Conservation (phyloP, 148 eudicot species). For the Chenopodium quinoa region DNA sequence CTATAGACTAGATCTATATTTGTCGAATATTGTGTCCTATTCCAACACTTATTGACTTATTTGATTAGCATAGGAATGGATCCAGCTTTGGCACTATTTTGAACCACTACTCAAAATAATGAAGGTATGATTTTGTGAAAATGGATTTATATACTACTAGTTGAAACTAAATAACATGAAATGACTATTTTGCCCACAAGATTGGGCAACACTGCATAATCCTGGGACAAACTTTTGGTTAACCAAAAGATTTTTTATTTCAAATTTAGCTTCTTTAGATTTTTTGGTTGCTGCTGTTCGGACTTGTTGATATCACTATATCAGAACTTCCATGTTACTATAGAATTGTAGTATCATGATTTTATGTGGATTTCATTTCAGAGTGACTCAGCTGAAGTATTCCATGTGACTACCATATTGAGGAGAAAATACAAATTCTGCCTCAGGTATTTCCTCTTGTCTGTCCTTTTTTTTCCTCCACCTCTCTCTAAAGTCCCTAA, state of each 20-base stretch:
- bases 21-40: neutral
- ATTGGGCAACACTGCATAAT: neutral
- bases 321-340: neutral
- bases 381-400: neutral
- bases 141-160: neutral
- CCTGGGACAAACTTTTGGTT: neutral
- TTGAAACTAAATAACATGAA: neutral
- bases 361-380: neutral
- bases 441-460: neutral
- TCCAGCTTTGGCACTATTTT: neutral
- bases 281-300: neutral
- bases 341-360: neutral
- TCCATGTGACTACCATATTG: neutral
- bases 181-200: neutral
- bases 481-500: neutral
- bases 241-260: neutral
- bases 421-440: neutral
- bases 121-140: neutral
- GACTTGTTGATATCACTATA: neutral
- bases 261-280: too few species aligned
- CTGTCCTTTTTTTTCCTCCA: neutral
- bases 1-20: neutral
- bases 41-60: neutral
- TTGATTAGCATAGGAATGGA: neutral
- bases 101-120: neutral